A percentile compares a stretch with the other conserved stretches of the same genome.
Conservation (phyloP, 1,284 basidiomycete genomes). For the Abortiporus biennis region DNA sequence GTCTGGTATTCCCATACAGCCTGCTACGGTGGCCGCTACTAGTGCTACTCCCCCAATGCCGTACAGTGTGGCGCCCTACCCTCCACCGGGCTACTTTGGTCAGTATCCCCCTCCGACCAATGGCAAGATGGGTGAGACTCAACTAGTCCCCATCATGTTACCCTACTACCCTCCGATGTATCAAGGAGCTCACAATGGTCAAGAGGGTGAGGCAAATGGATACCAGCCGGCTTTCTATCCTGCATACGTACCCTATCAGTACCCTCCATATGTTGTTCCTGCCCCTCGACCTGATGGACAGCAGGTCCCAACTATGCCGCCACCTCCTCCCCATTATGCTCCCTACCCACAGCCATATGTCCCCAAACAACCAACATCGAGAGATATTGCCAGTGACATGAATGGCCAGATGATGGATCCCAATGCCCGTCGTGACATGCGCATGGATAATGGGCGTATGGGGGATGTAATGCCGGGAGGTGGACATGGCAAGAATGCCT, state of each 20-base stretch:
- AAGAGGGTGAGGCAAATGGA: constrained; percentile 34
- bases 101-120: constrained; percentile 43
- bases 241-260: background rate
- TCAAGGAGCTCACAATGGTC: too few relatives aligned
- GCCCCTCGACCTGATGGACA: constrained; percentile 2
- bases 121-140: constrained; percentile 44
- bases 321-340: constrained; percentile 2
- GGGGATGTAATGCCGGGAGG: constrained; percentile 12
- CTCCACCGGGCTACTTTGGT: constrained; percentile 35
- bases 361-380: background rate
- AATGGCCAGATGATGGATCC: background rate
- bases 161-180: constrained; percentile 40
- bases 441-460: constrained; percentile 15
- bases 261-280: background rate
- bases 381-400: background rate
- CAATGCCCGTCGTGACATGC: background rate
- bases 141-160: constrained; percentile 42
- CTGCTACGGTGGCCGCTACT: constrained; percentile 35
- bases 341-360: background rate
- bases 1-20: constrained; percentile 31
- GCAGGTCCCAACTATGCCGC: constrained; percentile 1
- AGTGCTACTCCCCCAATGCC: constrained; percentile 38
- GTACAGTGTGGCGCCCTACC: constrained; percentile 37
- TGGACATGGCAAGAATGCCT: background rate
- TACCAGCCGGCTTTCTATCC: constrained; percentile 1